Evolutionary conservation across 2,329 filamentous ascomycete species (phyloP), one percentile per base, ranked within the genome.

Genomic region (Penicillium thymicola): DNA sequence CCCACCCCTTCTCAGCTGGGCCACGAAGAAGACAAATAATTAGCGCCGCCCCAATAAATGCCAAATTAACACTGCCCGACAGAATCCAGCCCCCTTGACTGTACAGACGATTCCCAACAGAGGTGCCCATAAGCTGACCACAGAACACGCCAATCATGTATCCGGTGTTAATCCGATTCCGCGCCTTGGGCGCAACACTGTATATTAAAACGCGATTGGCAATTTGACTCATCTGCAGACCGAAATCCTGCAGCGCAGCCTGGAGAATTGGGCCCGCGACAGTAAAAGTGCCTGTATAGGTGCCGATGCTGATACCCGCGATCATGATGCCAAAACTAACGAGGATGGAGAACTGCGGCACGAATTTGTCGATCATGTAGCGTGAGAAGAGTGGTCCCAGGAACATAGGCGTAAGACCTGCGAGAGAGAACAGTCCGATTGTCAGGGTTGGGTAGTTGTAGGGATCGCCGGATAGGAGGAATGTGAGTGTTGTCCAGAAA

Each of bases 111-210:
- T 82, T 84, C 0, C 83, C 83, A 5, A 83, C 82, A 1, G 82
- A 79, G 0, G 85, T 87, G 0, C 89, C 89, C 2, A 86, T 86
- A 45, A 94, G 67, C 75, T 94, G 90, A 0, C 90, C 90, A 28
- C 82, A 85, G 66, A 93, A 93, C 0, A 84, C 85, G 8, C 82
- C 80, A 0, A 92, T 81, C 90, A 93, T 94, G 67, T 91, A 94
- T 1, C 86, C 88, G 0, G 89, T 92, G 68, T 94, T 94, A 25
- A 93, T 82, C 4, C 90, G 75, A 72, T 92, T 94, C 5, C 88
- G 76, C 0, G 86, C 86, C 58, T 84, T 86, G 0, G 89, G 85
- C 51, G 88, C 87, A 23, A 93, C 85, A 1, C 78, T 75, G 64
- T 90, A 92, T 21, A 94, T 89, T 4, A 84, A 81, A 0, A 81